A percentile compares a stretch with the other conserved stretches of the same genome.
Evolutionary conservation across 2,329 filamentous ascomycete genomes (phyloP).

Genomic region (Aschersonia sp.): DNA sequence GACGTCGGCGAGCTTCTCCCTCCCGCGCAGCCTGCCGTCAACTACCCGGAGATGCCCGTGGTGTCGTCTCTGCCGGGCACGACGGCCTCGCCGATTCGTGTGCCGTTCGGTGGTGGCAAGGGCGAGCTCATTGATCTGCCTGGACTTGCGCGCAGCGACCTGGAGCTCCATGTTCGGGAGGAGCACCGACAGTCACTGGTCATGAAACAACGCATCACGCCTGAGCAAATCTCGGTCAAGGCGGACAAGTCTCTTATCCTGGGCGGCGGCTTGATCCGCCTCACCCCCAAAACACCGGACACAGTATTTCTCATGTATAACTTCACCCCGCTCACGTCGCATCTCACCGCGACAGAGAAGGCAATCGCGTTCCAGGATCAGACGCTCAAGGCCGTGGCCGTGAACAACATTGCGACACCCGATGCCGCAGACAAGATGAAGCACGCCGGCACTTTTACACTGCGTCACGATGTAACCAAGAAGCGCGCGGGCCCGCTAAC

Average conservation of each 20-base stretch:
- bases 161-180: slow-evolving; percentile 57
- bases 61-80: slow-evolving; percentile 83
- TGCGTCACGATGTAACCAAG: slow-evolving; percentile 75
- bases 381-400: slow-evolving; percentile 35
- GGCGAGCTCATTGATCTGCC: slow-evolving; percentile 92
- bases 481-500: slow-evolving; percentile 61
- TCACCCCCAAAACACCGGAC: slow-evolving; percentile 54
- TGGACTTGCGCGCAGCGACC: slow-evolving; percentile 59
- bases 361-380: slow-evolving; percentile 59
- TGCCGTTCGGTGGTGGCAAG: slow-evolving; percentile 73
- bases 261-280: slow-evolving; percentile 65
- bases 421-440: slow-evolving; percentile 42
- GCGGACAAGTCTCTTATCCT: slow-evolving; percentile 68
- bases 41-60: slow-evolving; percentile 72
- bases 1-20: slow-evolving; percentile 52
- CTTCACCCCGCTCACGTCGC: slow-evolving; percentile 65
- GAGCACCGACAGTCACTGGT: slow-evolving; percentile 53
- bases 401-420: slow-evolving; percentile 48
- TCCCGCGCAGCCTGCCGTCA: slow-evolving; percentile 54
- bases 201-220: slow-evolving; percentile 63
- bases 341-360: slow-evolving; percentile 69
- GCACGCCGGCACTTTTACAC: slow-evolving; percentile 59
- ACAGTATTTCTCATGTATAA: slow-evolving; percentile 65
- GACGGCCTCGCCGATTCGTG: slow-evolving; percentile 84
- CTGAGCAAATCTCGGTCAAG: slow-evolving; percentile 59